Base-by-base conservation (phyloP, 129 eudicot species). In the Gnaphalium uliginosum region DNA sequence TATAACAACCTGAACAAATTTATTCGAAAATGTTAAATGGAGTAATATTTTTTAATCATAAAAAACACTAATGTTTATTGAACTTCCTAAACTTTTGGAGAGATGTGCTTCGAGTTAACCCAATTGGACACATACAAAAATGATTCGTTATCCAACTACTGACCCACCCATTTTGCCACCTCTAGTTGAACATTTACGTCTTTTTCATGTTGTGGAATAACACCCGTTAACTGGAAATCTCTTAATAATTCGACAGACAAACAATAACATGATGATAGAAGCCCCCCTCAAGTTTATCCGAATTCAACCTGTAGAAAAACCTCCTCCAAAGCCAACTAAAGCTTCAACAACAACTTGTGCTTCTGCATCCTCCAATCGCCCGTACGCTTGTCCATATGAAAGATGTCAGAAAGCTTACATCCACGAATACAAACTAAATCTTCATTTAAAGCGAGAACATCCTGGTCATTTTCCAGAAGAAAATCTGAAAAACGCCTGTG, bases 401-500 rank as follows among this genome's bases (percentile, higher is more conserved):
- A 91, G 93, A 65, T 94, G 98, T 54, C 90, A 89, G 41, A 94
- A 94, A 77, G 96, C 96, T 59, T 94, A 94, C 78, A 90, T 90
- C 61, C 97, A 94, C 66, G 97, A 90, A 78, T 94, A 94, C 90
- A 94, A 94, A 68, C 93, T 94, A 8, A 94, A 90, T 74, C 96
- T 94, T 67, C 98, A 94, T 81, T 74, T 90, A 41, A 90, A 86
- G 62, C 66, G 90, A 78, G 96, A 86, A 76, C 98, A 90, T 75
- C 96, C 97, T 0, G 93, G 96, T 21, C 98, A 94, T 81, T 83
- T 86, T 11, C 85, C 87, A 0, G 97, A 90, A 14, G 97, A 88
- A 27, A 87, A 83, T 74, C 75, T 93, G 0, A 93, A 86, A 66
- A 88, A 79, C 66, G 39, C 80, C 17, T 25, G 84, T 30, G 72